A percentile compares a stretch with the other conserved stretches of the same genome.
Conservation (phyloP, 2,329 filamentous ascomycete genomes). For the Xylaria sp. region DNA sequence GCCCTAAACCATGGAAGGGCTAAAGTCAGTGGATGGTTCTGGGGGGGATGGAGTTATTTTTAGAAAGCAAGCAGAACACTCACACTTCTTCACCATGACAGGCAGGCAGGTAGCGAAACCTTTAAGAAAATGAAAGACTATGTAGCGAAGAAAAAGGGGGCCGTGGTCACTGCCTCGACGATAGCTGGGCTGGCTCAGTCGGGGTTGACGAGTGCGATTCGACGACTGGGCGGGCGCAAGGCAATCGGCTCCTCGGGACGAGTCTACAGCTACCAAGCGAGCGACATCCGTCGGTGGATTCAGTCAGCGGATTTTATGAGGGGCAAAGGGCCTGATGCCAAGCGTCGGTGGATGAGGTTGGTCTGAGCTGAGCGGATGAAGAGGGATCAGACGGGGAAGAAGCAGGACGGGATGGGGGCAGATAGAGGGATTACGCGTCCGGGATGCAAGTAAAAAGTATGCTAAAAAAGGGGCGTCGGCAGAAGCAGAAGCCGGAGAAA, state of each 20-base stretch:
- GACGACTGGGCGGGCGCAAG: neutral
- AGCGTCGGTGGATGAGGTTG: neutral
- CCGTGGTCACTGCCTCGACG: neutral
- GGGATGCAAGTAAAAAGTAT: conserved; percentile 14
- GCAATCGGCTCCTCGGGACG: neutral
- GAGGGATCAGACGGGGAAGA: too few relatives aligned
- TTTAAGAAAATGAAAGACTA: neutral
- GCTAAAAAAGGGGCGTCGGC: conserved; percentile 10
- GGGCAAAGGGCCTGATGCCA: neutral
- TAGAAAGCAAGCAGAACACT: conserved; percentile 9
- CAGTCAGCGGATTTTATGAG: neutral
- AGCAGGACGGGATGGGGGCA: neutral
- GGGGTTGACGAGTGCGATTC: neutral
- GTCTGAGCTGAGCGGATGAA: neutral
- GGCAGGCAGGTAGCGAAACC: conserved; percentile 11
- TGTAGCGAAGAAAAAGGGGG: neutral
- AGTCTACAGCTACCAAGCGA: conserved; percentile 3
- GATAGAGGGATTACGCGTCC: conserved; percentile 16
- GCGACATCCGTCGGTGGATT: conserved; percentile 6
- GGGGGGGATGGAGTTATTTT: neutral
- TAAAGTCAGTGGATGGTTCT: conserved; percentile 1
- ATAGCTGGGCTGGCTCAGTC: neutral
- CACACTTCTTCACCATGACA: conserved; percentile 31
- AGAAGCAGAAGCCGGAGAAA: conserved; percentile 14
- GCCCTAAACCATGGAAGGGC: conserved; percentile 37